These are phyloP conservation scores for Phytophthora sojae DNA, from an alignment of 352 stramenopile species.

Conservation along the genomic window DNA sequence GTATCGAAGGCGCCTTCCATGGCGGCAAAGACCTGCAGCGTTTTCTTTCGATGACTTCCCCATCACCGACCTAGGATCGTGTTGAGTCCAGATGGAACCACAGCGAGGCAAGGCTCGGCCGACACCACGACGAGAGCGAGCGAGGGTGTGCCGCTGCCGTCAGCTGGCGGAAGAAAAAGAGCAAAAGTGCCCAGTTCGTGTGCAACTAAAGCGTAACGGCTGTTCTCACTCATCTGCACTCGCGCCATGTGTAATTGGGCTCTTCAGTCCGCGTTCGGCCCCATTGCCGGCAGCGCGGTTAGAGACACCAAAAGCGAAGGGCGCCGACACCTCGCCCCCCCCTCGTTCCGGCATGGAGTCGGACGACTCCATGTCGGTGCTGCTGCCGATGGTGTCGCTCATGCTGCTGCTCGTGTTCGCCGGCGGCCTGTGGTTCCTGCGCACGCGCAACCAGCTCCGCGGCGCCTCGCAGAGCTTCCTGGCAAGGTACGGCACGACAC, in stretches of 20 bases:
- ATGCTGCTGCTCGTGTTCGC: slow-evolving; percentile 75
- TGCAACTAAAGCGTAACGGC: slow-evolving; percentile 19
- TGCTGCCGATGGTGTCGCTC: slow-evolving; percentile 73
- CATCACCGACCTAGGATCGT: background rate
- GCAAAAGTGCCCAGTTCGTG: slow-evolving; percentile 8
- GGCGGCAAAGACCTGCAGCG: background rate
- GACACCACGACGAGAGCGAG: background rate
- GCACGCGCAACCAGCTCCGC: slow-evolving; percentile 48
- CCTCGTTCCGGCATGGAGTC: slow-evolving; percentile 22
- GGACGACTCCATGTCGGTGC: slow-evolving; percentile 63
- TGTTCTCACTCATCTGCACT: slow-evolving; percentile 4
- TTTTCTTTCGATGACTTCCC: background rate
- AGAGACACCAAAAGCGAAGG: slow-evolving; percentile 4
- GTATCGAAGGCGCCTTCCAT: background rate
- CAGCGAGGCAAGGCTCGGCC: slow-evolving; percentile 3
- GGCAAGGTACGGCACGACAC: slow-evolving; percentile 36
- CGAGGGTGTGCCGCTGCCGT: background rate
- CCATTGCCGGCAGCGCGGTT: background rate
- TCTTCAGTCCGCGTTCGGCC: slow-evolving; percentile 19
- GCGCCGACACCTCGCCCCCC: background rate
- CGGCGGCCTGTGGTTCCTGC: slow-evolving; percentile 72
- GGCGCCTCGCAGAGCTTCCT: slow-evolving; percentile 54
- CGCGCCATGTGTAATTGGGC: slow-evolving; percentile 10
- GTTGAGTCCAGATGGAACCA: slow-evolving; percentile 21
- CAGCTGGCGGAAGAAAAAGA: slow-evolving; percentile 26